A percentile compares a stretch with the other conserved stretches of the same genome.
phyloP scores from a whole-genome alignment of 2,329 filamentous ascomycete species.

The Endothia cerciana region DNA sequence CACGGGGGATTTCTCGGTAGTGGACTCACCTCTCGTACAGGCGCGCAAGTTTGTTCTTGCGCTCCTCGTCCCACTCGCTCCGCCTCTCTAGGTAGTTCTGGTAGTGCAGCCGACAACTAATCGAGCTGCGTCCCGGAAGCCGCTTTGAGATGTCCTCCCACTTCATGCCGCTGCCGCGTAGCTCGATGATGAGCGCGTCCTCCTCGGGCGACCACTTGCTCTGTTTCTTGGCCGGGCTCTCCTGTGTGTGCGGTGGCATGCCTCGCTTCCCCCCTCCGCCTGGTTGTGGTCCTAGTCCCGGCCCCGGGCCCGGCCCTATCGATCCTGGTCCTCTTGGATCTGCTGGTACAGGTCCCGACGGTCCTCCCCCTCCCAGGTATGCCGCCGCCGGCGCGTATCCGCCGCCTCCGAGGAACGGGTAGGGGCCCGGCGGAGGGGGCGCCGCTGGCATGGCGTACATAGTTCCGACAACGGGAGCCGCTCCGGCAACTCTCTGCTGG shows the following conservation, averaged over 20 bases:
- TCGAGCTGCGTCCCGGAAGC: constrained; percentile 86
- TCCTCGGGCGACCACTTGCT: constrained; percentile 97
- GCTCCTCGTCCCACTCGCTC: constrained; percentile 95
- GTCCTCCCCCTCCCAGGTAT: constrained; percentile 31
- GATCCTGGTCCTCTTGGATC: constrained; percentile 23
- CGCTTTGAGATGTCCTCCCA: constrained; percentile 98
- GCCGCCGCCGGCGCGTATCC: constrained; percentile 20
- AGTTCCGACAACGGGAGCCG: constrained; percentile 25
- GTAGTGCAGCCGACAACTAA: constrained; percentile 92
- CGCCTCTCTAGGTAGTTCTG: constrained; percentile 95
- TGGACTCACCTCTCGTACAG: constrained; percentile 85
- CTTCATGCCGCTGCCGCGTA: constrained; percentile 91
- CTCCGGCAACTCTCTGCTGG: constrained; percentile 23
- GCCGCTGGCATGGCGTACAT: constrained; percentile 28
- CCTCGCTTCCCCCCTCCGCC: constrained; percentile 48
- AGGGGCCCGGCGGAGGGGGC: constrained; percentile 20
- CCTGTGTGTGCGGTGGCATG: constrained; percentile 58
- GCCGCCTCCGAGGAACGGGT: constrained; percentile 27
- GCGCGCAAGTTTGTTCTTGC: constrained; percentile 93
- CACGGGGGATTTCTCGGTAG: constrained; percentile 14
- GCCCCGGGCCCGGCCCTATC: constrained; percentile 21
- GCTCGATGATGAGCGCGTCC: constrained; percentile 89
- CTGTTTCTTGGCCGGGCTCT: constrained; percentile 86
- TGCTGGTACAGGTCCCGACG: constrained; percentile 32
- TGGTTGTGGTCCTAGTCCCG: constrained; percentile 9